Conservation (phyloP, 306 rosid genomes). For the Rosa rugosa region DNA sequence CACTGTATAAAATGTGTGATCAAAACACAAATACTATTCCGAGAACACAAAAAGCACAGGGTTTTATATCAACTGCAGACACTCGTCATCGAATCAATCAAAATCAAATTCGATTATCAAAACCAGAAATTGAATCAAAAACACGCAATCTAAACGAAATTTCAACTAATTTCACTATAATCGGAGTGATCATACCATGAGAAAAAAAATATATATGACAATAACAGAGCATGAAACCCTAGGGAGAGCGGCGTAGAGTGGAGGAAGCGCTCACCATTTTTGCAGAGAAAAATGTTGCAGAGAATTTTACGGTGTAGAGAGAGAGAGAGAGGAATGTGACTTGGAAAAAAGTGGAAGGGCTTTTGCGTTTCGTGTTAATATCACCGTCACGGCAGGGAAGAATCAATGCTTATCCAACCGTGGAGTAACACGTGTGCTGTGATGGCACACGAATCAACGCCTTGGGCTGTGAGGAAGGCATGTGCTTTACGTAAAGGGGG, state of each 20-base stretch:
- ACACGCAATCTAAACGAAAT: neutral
- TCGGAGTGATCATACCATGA: neutral
- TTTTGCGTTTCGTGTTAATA: slow-evolving; percentile 18
- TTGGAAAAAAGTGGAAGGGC: slow-evolving; percentile 14
- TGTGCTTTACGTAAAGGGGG: slow-evolving; percentile 18
- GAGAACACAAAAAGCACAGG: neutral
- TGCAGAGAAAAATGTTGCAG: slow-evolving; percentile 28
- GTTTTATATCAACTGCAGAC: neutral
- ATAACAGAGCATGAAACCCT: neutral
- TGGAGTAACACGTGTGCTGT: neutral
- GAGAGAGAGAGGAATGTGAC: neutral
- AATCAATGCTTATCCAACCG: neutral
- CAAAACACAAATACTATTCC: neutral
- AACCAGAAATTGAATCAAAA: neutral
- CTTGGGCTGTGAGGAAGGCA: slow-evolving; percentile 13
- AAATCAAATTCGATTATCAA: neutral
- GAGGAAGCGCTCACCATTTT: slow-evolving; percentile 39
- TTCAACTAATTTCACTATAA: neutral
- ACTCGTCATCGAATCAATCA: neutral
- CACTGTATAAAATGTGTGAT: neutral
- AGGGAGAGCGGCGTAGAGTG: neutral
- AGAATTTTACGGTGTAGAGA: slow-evolving; percentile 37
- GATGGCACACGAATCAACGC: neutral
- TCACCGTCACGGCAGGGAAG: slow-evolving; percentile 20
- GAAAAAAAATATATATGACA: neutral